Evolutionary conservation across 768 basidiomycete genomes (phyloP), one percentile per base, ranked within the genome.

Genomic region (Tricholoma bakamatsutake): DNA sequence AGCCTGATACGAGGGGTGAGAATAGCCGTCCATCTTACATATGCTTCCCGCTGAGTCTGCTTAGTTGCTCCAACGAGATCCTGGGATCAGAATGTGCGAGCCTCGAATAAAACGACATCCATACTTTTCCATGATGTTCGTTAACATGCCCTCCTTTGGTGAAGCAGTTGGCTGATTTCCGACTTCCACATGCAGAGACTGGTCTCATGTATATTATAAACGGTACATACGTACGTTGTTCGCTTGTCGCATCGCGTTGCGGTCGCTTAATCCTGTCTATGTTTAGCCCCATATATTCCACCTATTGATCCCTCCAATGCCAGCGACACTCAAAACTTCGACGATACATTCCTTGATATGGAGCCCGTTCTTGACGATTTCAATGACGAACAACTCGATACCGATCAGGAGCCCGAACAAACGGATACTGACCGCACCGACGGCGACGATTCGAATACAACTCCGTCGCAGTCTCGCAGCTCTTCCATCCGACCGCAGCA

Each of bases 291-390:
- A 42, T 93, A 94, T 78, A 92, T 93, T 66, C 93, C 92, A 13
- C 88, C 88, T 30, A 91, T 93, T 66, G 91, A 95, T 68, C 88
- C 90, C 18, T 82, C 83, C 42, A 92, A 96, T 72, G 94, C 94
- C 58, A 85, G 87, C 64, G 97, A 99, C 80, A 95, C 92, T 61
- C 91, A 92, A 69, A 98, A 98, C 73, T 99, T 98, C 70, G 96
- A 98, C 70, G 91, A 95, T 59, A 87, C 91, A 39, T 98, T 97
- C 83, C 80, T 98, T 57, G 90, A 90, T 66, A 96, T 98, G 90
- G 87, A 89, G 61, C 92, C 94, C 21, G 86, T 90, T 48, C 83
- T 98, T 58, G 90, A 94, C 60, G 88, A 89, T 51, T 79, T 77
- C 57, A 78, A 81, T 62, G 87, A 85, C 43, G 77, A 81, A 48